Base-by-base conservation (phyloP, 2,329 filamentous ascomycete genomes). In the Blumeria graminis region DNA sequence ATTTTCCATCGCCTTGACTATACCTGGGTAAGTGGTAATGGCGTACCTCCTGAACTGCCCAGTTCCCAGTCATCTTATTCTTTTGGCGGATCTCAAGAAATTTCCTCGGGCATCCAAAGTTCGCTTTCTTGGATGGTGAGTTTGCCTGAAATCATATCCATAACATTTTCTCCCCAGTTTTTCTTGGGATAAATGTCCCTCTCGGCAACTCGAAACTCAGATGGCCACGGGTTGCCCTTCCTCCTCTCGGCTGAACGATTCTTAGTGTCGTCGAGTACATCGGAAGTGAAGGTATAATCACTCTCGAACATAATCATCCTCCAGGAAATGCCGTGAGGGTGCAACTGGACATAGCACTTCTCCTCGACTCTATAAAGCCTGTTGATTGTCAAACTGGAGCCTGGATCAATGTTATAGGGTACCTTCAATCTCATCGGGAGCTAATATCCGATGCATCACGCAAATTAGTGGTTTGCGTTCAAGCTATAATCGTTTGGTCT, bases 361-460 rank as follows among this genome's bases (percentile, higher is more conserved):
- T 93, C 2, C 74, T 94, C 5, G 75, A 81, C 63, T 74, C 71
- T 9, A 69, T 92, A 57, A 77, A 76, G 18, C 69, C 74, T 22
- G 75, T 81, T 57, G 74, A 84, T 55, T 75, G 84, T 55, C 74
- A 80, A 55, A 70, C 84, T 32, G 90, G 90, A n/a, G 76, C 82
- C 58, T 95, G 89, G 88, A 69, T 95, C 54, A 94, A 95, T 66
- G 75, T 95, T 3, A 77, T 95, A 61, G 90, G 89, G 6, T 93
- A 93, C 66, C 72, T 89, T 34, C 56, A 74, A 71, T 43, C 56
- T 59, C 58, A 35, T 38, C 8, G 35, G 56, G 41, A 57, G 41
- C 34, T 58, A 55, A 11, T 28, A 46, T 9, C 43, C 57, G 36
- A 57, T 61, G 14, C 38, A 18, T 14, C 59, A 60, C 56, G 68